A percentile compares a stretch with the other conserved stretches of the same genome.
These are phyloP conservation scores for Pistacia atlantica DNA, from an alignment of 345 rosid genomes.

Conservation along the genomic window DNA sequence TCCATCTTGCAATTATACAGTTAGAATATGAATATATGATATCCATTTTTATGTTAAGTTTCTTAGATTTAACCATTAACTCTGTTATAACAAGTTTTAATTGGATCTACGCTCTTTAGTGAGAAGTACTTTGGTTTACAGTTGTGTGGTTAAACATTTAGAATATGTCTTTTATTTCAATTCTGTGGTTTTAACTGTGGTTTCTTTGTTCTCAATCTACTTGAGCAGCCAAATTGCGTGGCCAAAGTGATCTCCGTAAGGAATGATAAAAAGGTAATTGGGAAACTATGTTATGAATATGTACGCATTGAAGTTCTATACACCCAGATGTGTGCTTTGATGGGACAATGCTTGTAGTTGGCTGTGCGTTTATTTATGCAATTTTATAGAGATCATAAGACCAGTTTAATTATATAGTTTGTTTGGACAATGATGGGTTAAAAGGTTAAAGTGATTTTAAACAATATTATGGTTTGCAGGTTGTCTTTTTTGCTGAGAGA, in stretches of 20 bases:
- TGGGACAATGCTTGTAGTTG: too few species aligned
- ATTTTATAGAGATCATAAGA: too few species aligned
- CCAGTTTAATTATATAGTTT: background rate
- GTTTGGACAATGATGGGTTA: background rate
- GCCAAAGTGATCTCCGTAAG: conserved; percentile 57
- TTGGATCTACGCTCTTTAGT: background rate
- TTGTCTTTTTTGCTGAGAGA: conserved; percentile 53
- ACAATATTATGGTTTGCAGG: conserved; percentile 33
- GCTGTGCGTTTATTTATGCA: too few species aligned
- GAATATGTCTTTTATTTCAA: too few species aligned
- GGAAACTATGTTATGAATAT: background rate
- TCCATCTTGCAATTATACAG: background rate
- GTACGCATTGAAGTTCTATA: too few species aligned
- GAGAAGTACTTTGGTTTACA: background rate
- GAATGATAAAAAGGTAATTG: conserved; percentile 58
- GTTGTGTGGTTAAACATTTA: too few species aligned
- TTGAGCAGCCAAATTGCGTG: conserved; percentile 58
- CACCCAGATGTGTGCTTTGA: too few species aligned
- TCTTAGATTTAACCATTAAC: background rate
- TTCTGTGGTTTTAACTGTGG: background rate
- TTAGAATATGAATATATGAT: too few species aligned
- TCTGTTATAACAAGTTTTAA: background rate
- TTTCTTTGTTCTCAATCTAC: conserved; percentile 17
- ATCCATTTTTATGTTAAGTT: too few species aligned
- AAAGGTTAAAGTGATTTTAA: too few species aligned